These are phyloP conservation scores for Acanthamoeba royreba DNA, from an alignment of 208 protist genomes.

Conservation along the genomic window DNA sequence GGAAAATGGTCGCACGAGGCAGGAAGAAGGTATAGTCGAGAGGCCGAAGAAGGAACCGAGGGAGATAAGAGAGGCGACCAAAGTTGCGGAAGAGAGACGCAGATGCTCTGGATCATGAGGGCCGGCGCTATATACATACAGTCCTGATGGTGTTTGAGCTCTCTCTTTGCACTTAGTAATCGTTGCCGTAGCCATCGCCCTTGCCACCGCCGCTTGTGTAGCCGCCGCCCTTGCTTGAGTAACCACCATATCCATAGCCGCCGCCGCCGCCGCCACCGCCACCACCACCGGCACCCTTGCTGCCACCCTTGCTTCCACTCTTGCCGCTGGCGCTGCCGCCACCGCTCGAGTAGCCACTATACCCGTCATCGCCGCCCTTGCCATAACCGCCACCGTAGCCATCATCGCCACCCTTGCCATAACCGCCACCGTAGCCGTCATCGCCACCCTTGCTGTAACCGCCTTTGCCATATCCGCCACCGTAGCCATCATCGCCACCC, in stretches of 20 bases:
- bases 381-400: no score
- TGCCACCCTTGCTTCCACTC: background rate
- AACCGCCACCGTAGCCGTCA: no score
- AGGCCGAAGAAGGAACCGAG: background rate
- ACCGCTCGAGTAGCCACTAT: background rate
- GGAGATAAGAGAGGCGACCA: background rate
- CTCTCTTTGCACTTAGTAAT: no score
- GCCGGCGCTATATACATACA: background rate
- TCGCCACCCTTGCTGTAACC: no score
- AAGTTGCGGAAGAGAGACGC: background rate
- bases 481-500: background rate
- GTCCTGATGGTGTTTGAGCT: background rate
- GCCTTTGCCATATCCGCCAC: background rate
- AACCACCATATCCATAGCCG: background rate
- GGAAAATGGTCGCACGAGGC: background rate
- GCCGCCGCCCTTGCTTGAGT: no score
- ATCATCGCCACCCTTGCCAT: no score
- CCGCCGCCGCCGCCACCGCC: no score
- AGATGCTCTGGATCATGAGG: background rate
- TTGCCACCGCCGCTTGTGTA: no score
- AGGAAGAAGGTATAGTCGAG: background rate
- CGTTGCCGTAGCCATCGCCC: background rate
- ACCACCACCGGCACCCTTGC: no score
- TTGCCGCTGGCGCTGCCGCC: background rate
- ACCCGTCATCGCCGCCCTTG: no score